Percentiles rank a stretch among this genome's conserved stretches.
These are phyloP conservation scores for Colletotrichum horii DNA, from an alignment of 2,329 filamentous ascomycete genomes.

Conservation along the genomic window DNA sequence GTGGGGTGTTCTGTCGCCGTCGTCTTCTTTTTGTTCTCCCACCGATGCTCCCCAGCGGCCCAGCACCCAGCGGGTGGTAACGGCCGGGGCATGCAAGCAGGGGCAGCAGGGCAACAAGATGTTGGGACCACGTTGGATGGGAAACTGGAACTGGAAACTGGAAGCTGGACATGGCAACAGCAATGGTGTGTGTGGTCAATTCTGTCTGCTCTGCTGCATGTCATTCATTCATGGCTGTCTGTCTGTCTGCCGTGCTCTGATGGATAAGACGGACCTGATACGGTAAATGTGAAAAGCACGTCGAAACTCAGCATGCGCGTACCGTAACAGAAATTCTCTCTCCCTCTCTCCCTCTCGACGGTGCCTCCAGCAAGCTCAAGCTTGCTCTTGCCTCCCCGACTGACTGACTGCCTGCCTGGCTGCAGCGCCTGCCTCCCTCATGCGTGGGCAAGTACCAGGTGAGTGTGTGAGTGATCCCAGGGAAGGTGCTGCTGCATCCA, in stretches of 20 bases:
- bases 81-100: neutral
- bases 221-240: neutral
- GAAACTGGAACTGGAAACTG: neutral
- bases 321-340: neutral
- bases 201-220: neutral
- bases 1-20: conserved; percentile 1
- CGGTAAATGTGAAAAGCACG: neutral
- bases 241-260: neutral
- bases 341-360: neutral
- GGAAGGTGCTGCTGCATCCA: neutral
- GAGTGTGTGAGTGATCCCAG: neutral
- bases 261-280: neutral
- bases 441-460: neutral
- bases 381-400: neutral
- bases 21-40: neutral
- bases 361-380: neutral
- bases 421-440: neutral
- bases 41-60: conserved; percentile 5
- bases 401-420: neutral
- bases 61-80: neutral
- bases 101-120: neutral
- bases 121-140: neutral
- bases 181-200: neutral
- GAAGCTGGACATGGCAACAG: neutral
- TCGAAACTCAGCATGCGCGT: neutral